A percentile compares a stretch with the other conserved stretches of the same genome.
Conservation (phyloP, 345 rosid genomes). For the Ceriops zippeliana region DNA sequence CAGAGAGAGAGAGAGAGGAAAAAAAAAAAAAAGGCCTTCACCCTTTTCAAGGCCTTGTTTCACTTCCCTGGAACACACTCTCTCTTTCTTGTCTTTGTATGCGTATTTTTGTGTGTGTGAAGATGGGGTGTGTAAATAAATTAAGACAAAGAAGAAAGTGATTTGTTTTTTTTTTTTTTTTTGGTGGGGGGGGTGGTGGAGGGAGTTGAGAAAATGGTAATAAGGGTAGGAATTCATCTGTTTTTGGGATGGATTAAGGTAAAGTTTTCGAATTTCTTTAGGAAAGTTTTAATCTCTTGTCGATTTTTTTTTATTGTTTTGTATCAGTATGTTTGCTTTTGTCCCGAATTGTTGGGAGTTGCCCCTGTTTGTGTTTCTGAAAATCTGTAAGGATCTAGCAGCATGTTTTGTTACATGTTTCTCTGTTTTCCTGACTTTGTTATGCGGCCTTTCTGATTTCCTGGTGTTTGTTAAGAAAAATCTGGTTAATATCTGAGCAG, state of each 20-base stretch:
- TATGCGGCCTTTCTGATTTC: too few species aligned
- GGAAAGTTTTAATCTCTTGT: neutral
- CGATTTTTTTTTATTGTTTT: neutral
- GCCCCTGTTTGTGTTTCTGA: too few species aligned
- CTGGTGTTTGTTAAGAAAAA: too few species aligned
- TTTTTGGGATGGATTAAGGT: neutral
- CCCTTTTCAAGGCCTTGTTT: constrained; percentile 45
- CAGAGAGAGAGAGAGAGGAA: too few species aligned
- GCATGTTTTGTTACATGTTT: too few species aligned
- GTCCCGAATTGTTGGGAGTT: too few species aligned
- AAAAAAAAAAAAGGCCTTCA: constrained; percentile 16
- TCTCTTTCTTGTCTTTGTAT: neutral
- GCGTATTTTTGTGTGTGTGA: neutral
- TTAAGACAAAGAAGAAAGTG: neutral
- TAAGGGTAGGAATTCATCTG: neutral
- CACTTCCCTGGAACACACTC: constrained; percentile 35
- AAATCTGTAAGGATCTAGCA: too few species aligned
- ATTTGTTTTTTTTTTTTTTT: too few species aligned
- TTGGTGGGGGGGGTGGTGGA: too few species aligned
- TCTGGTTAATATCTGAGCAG: too few species aligned
- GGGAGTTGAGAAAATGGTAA: neutral
- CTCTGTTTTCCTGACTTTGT: too few species aligned
- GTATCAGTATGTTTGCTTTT: neutral
- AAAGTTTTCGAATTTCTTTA: neutral
- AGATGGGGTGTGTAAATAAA: neutral